Evolutionary conservation across 2,329 filamentous ascomycete species (phyloP).

Genomic region (Tetracladium maxilliforme): DNA sequence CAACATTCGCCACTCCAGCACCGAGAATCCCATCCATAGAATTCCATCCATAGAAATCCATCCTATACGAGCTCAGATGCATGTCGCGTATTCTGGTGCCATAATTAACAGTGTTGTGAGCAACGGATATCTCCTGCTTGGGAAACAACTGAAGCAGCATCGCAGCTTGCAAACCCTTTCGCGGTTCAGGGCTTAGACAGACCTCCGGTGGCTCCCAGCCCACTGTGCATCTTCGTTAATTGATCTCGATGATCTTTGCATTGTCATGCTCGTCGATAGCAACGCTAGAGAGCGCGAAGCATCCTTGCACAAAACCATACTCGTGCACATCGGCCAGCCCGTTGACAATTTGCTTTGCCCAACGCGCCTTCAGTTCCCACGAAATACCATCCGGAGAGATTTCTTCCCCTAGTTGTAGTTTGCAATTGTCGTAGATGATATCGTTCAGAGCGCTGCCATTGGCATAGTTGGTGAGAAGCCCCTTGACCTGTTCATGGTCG

Average conservation of each 20-base stretch:
- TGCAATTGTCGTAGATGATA: conserved; percentile 75
- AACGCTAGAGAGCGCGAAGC: conserved; percentile 95
- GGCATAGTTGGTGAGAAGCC: conserved; percentile 78
- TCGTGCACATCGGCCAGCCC: conserved; percentile 90
- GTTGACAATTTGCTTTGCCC: conserved; percentile 82
- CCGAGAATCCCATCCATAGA: no score
- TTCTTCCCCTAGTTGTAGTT: no score
- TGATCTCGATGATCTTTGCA: conserved; percentile 97
- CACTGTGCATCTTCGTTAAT: conserved; percentile 88
- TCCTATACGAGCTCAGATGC: no score
- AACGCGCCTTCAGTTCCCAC: conserved; percentile 66
- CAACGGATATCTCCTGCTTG: no score
- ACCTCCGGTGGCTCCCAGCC: conserved; percentile 97
- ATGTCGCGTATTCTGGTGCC: no score
- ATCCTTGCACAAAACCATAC: conserved; percentile 93
- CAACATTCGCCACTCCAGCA: no score
- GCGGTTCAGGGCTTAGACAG: conserved; percentile 61
- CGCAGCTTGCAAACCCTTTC: conserved; percentile 57
- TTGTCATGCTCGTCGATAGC: conserved; percentile 75
- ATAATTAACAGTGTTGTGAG: no score
- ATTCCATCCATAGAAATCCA: no score
- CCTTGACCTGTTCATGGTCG: conserved; percentile 65
- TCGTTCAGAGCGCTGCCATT: conserved; percentile 80
- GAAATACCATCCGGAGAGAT: conserved; percentile 56
- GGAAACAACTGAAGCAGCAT: conserved; percentile 60